phyloP scores from a whole-genome alignment of 805 yeast genomes.

The Candida maris region DNA sequence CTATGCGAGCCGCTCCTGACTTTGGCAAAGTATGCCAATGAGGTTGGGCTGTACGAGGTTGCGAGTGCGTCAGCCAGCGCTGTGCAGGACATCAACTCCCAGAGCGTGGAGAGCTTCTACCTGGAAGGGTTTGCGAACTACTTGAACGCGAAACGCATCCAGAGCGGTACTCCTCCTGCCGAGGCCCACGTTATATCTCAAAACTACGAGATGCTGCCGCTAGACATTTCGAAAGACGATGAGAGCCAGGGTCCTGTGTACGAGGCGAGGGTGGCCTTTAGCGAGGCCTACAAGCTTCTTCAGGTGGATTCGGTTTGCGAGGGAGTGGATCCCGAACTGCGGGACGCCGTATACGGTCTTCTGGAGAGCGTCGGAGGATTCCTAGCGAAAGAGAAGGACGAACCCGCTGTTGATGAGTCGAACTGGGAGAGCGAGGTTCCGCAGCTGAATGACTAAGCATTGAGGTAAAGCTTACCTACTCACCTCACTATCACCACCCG shows the following conservation, averaged over 20 bases:
- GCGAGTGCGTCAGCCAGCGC: constrained; percentile 63
- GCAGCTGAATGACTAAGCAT: constrained; percentile 36
- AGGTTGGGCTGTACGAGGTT: constrained; percentile 65
- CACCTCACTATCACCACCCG: no score
- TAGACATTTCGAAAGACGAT: constrained; percentile 23
- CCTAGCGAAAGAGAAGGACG: constrained; percentile 35
- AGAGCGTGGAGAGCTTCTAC: constrained; percentile 76
- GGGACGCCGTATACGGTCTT: constrained; percentile 48
- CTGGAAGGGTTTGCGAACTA: constrained; percentile 75
- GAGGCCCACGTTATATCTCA: constrained; percentile 25
- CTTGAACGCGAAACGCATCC: constrained; percentile 40
- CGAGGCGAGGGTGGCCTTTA: constrained; percentile 42
- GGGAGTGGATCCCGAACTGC: constrained; percentile 54
- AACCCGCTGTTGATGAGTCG: constrained; percentile 36
- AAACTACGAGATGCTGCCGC: constrained; percentile 40
- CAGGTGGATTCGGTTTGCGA: constrained; percentile 38
- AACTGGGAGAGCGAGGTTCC: constrained; percentile 58
- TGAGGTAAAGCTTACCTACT: no score
- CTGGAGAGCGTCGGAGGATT: constrained; percentile 62
- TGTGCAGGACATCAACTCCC: constrained; percentile 78
- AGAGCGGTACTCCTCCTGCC: constrained; percentile 17
- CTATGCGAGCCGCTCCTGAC: constrained; percentile 70
- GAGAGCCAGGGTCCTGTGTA: constrained; percentile 30
- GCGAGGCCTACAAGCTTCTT: constrained; percentile 30
- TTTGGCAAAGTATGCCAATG: constrained; percentile 71